A percentile compares a stretch with the other conserved stretches of the same genome.
These are phyloP conservation scores for Neonectria faginata DNA, from an alignment of 2,329 filamentous ascomycete species.

Conservation along the genomic window DNA sequence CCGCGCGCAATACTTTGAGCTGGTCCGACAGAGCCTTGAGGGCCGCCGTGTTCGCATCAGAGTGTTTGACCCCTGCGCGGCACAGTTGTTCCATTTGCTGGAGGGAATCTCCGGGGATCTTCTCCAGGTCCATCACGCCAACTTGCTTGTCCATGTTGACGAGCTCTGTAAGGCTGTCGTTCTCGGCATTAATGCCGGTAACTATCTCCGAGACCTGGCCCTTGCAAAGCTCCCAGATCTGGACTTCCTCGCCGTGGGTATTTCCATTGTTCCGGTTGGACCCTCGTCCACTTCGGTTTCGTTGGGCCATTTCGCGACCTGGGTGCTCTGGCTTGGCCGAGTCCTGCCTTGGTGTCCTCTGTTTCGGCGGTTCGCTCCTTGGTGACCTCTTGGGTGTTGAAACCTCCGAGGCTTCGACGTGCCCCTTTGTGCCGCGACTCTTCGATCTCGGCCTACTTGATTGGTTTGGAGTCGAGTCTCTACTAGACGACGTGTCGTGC, in stretches of 20 bases:
- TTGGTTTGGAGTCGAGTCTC: conserved; percentile 44
- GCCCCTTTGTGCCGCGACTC: conserved; percentile 34
- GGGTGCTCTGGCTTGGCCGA: conserved; percentile 39
- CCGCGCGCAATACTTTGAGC: conserved; percentile 56
- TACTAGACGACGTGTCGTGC: conserved; percentile 43
- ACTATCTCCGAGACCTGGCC: conserved; percentile 55
- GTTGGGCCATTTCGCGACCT: conserved; percentile 55
- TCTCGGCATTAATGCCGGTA: conserved; percentile 56
- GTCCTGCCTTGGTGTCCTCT: conserved; percentile 40
- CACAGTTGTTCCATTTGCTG: conserved; percentile 58
- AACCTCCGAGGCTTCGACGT: conserved; percentile 33
- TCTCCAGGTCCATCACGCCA: conserved; percentile 54
- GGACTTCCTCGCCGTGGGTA: conserved; percentile 57
- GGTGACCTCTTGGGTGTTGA: conserved; percentile 44
- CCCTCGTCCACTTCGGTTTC: conserved; percentile 58
- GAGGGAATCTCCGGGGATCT: conserved; percentile 53
- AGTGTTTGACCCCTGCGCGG: conserved; percentile 56
- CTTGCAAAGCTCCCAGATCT: conserved; percentile 58
- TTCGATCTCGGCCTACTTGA: conserved; percentile 37
- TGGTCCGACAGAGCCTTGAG: conserved; percentile 56
- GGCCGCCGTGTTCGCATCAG: conserved; percentile 53
- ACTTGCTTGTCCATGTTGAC: conserved; percentile 56
- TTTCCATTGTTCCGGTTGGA: conserved; percentile 59
- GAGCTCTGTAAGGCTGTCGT: conserved; percentile 55
- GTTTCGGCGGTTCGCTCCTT: conserved; percentile 34